These are phyloP conservation scores for Juglanconis sp. DNA, from an alignment of 2,329 filamentous ascomycete species.

Conservation along the genomic window DNA sequence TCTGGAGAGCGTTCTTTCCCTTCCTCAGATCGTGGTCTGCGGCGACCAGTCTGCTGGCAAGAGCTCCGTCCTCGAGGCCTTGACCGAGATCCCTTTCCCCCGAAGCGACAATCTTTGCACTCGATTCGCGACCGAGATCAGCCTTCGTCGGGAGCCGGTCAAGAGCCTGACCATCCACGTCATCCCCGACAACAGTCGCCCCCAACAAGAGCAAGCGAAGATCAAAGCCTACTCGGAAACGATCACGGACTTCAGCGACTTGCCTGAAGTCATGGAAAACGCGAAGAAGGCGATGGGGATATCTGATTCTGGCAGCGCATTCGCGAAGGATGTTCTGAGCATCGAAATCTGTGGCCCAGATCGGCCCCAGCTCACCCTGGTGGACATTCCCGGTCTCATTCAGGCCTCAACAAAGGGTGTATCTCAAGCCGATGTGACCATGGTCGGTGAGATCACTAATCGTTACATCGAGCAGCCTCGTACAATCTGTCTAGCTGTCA, in stretches of 20 bases:
- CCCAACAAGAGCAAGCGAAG: not conserved
- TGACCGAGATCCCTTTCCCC: constrained; percentile 8
- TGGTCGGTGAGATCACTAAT: not conserved
- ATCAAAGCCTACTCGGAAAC: not conserved
- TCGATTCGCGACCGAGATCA: constrained; percentile 8
- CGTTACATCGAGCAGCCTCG: constrained; percentile 1
- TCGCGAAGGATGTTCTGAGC: not conserved
- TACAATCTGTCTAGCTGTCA: constrained; percentile 1
- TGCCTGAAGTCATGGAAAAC: not conserved
- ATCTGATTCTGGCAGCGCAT: not conserved
- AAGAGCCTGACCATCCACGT: not conserved
- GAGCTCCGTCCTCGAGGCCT: constrained; percentile 6
- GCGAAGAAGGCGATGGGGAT: constrained; percentile 2
- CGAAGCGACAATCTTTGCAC: constrained; percentile 11
- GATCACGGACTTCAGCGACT: not conserved
- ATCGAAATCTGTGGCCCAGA: constrained; percentile 6
- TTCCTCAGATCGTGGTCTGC: constrained; percentile 7
- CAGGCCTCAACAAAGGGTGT: constrained; percentile 2
- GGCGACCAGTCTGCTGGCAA: not conserved
- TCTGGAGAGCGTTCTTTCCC: not conserved
- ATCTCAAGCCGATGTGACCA: not conserved
- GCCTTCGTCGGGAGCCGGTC: not conserved
- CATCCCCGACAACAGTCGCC: not conserved
- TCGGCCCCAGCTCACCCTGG: constrained; percentile 4
- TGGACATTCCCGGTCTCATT: constrained; percentile 9